These are phyloP conservation scores for Massarina eburnea DNA, from an alignment of 2,329 filamentous ascomycete species.

Conservation along the genomic window DNA sequence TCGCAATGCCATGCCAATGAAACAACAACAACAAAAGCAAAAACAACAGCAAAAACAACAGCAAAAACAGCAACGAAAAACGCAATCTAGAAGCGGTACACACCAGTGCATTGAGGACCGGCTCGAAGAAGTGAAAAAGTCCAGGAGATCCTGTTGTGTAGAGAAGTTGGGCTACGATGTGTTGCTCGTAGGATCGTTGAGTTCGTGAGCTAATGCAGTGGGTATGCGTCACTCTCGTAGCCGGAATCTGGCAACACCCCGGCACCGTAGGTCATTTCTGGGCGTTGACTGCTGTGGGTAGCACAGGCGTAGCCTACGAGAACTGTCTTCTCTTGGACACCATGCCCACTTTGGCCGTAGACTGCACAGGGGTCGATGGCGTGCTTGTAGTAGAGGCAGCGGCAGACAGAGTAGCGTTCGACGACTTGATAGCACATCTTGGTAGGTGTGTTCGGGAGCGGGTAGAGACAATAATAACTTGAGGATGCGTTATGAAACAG, in stretches of 20 bases:
- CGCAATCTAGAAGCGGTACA: conserved; percentile 11
- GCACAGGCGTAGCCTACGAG: conserved; percentile 80
- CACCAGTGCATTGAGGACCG: conserved; percentile 18
- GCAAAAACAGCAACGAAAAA: no score
- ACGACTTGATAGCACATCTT: conserved; percentile 84
- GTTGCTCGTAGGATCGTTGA: not conserved
- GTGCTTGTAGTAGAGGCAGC: conserved; percentile 86
- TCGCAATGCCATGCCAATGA: conserved; percentile 20
- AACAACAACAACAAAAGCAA: conserved; percentile 11
- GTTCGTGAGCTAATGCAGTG: conserved; percentile 12
- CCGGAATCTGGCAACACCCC: conserved; percentile 32
- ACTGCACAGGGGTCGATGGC: conserved; percentile 78
- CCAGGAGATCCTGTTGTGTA: not conserved
- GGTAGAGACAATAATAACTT: conserved; percentile 1
- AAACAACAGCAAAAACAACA: no score
- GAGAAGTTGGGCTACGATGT: not conserved
- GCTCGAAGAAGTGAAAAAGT: conserved; percentile 25
- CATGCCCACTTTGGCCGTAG: conserved; percentile 73
- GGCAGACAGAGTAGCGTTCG: conserved; percentile 83
- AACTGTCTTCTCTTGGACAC: conserved; percentile 72
- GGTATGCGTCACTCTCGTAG: conserved; percentile 29
- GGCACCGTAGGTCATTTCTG: conserved; percentile 19
- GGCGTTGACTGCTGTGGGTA: conserved; percentile 50
- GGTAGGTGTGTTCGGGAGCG: conserved; percentile 1
- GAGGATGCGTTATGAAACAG: conserved; percentile 4